A percentile compares a stretch with the other conserved stretches of the same genome.
phyloP scores from a whole-genome alignment of 768 basidiomycete species.

The Pleurotus citrinopileatus region DNA sequence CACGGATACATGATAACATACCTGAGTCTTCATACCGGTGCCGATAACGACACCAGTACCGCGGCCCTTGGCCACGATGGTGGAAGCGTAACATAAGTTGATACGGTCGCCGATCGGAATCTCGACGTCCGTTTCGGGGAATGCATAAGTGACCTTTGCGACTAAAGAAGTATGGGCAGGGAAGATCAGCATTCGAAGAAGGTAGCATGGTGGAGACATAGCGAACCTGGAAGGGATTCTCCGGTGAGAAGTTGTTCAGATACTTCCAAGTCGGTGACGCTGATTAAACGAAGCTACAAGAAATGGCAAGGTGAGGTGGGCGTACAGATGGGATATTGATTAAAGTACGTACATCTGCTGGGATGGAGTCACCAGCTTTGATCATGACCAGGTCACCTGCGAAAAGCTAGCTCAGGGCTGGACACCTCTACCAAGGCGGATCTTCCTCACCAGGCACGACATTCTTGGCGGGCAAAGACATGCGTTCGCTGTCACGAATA shows the following conservation, averaged over 20 bases:
- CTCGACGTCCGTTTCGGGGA: conserved; percentile 27
- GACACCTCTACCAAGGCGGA: background rate
- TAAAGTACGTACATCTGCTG: conserved; percentile 36
- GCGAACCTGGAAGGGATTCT: conserved; percentile 43
- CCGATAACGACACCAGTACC: conserved; percentile 42
- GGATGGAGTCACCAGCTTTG: conserved; percentile 39
- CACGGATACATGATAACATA: conserved; percentile 20
- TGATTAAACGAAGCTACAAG: conserved; percentile 36
- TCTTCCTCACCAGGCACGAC: conserved; percentile 34
- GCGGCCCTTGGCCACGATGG: conserved; percentile 44
- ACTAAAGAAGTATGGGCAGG: conserved; percentile 21
- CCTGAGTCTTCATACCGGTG: conserved; percentile 54
- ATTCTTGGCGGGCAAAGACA: conserved; percentile 37
- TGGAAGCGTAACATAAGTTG: conserved; percentile 44
- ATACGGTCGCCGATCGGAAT: conserved; percentile 39
- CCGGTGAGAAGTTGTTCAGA: conserved; percentile 53
- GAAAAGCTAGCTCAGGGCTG: background rate
- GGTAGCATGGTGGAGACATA: no score
- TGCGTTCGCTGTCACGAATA: conserved; percentile 37
- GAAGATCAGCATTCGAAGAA: background rate
- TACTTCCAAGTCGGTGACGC: conserved; percentile 44
- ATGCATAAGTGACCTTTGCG: conserved; percentile 33
- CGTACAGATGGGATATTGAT: no score
- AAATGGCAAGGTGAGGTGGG: conserved; percentile 6
- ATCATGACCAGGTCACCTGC: conserved; percentile 36